These are phyloP conservation scores for Blastocystis sp. DNA, from an alignment of 352 stramenopile genomes.

Conservation along the genomic window DNA sequence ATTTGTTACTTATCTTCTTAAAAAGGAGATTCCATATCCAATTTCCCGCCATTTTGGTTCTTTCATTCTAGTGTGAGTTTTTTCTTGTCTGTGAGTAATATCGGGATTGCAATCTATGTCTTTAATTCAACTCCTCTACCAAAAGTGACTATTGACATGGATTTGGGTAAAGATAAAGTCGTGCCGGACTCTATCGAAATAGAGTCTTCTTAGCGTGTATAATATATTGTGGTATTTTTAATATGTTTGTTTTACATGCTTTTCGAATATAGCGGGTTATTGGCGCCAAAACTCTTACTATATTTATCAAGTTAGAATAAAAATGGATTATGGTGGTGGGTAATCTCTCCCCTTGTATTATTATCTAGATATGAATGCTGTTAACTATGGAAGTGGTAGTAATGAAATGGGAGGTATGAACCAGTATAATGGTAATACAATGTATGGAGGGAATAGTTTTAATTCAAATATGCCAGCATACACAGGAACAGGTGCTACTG, in stretches of 20 bases:
- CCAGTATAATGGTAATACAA: background rate
- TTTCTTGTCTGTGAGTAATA: constrained; percentile 3
- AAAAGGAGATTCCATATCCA: constrained; percentile 43
- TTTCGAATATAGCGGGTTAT: background rate
- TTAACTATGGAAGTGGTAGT: background rate
- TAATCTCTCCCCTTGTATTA: background rate
- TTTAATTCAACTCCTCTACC: background rate
- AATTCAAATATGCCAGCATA: background rate
- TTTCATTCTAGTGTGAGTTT: constrained; percentile 3
- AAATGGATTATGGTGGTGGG: background rate
- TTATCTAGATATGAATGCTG: background rate
- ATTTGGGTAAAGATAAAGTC: background rate
- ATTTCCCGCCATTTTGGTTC: background rate
- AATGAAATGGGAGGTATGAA: background rate
- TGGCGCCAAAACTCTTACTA: no score
- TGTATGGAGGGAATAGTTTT: background rate
- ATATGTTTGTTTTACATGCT: constrained; percentile 32
- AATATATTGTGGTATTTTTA: background rate
- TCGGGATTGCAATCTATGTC: background rate
- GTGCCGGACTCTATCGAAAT: background rate
- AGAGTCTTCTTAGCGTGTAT: background rate
- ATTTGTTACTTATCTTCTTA: background rate
- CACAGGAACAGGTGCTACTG: background rate
- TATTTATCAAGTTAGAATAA: no score
- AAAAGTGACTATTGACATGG: background rate